Base-by-base conservation (phyloP, 306 rosid genomes). In the Citrullus amarus region DNA sequence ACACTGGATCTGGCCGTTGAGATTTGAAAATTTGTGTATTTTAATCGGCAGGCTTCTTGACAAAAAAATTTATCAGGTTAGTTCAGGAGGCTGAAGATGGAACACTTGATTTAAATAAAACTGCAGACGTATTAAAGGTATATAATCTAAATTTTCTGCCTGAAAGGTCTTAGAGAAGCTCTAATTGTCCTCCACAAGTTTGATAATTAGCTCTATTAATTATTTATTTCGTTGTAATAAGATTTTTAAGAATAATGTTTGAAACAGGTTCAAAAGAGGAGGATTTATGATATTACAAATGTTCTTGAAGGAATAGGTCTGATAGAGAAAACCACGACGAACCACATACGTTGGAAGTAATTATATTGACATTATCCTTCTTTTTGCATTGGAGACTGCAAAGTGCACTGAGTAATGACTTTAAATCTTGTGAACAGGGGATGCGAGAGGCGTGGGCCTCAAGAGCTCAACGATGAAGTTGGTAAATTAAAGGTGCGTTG, bases 301-400 rank as follows among this genome's bases (percentile, higher is more conserved):
- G 96, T 92, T 74, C 96, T 92, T 56, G 97, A 92, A 86, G 97
- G 97, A 78, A 82, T 89, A 78, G 89, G 96, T 80, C 86, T 92
- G 87, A 84, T 87, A 67, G 96, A 90, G 87, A 92, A 92, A 85
- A 91, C 89, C 43, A 89, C 96, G 57, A 92, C 88, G 85, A 92
- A 90, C 80, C 92, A 84, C 77, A 87, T 92, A 77, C 89, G 95
- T 77, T 92, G 93, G 97, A 90, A 88, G 97, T 92, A 90, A 88
- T 76, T 70, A 80, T 63, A 82, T 57, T 13, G 55, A 50, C 14
- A 34, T 62, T 75, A 4, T 15, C 79, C 16, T 75, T 17, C 4
- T 54, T 55, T 18, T 11, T 66, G 56, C 57, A 20, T 73, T 56
- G 79, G 22, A 69, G 75, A 41, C 75, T 56, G 70, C 22, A 65